Evolutionary conservation across 768 basidiomycete genomes (phyloP), one percentile per base, ranked within the genome.

Genomic region (Russula sp.): DNA sequence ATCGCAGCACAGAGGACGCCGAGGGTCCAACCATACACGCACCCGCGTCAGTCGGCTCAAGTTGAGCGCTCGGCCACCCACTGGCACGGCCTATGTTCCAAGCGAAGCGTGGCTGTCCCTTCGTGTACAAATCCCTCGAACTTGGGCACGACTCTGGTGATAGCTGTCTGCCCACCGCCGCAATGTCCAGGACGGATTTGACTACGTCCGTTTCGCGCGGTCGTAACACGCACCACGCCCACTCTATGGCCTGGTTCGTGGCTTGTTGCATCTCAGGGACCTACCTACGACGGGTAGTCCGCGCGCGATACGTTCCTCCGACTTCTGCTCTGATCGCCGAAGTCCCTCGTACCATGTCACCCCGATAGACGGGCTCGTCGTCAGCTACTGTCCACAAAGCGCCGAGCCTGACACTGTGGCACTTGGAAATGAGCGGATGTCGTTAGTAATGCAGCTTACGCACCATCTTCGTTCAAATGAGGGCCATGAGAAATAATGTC

Each of bases 141-240:
- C n/a, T 77, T 71, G 77, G 66, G 86, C 89, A 7, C 72, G 76
- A 68, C 86, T 88, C 31, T 80, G 77, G 63, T 88, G 91, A 69
- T 89, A 92, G 58, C 87, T 84, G 68, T 92, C 88, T 13, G 89
- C 88, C 90, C 91, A 93, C 62, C 86, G 48, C 32, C 32, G 48
- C 57, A 57, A 22, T 2, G 57, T 62, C 42, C 27, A 72, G 57
- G 57, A 59, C 48, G 5, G 64, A 67, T n/a, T 65, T 63, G 31
- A 68, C 61, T 3, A 70, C 65, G 45, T 62, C 45, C 11, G 56
- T 57, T 3, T 55, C 32, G 18, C 55, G 67, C 37, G 61, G 48
- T 6, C 52, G 55, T 9, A 50, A 55, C 14, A 40, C 47, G 51
- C 14, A 40, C 47, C 2, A 14, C 57, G 55, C 52, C 18, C 37